Conservation (phyloP, 306 rosid species). For the Glycyrrhiza uralensis region DNA sequence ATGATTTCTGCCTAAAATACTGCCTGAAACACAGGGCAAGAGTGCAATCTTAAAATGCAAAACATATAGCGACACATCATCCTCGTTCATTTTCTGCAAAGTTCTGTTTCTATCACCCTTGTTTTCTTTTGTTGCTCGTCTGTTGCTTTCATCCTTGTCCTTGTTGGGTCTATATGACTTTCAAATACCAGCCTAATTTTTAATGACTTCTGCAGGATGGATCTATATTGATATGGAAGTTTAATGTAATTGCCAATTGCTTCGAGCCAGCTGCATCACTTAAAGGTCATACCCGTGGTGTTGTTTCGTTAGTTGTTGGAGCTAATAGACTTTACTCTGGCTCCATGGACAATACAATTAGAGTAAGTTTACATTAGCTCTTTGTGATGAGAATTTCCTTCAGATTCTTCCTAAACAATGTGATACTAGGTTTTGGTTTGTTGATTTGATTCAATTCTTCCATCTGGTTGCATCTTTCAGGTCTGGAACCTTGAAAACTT, state of each 20-base stretch:
- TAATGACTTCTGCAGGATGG: conserved; percentile 65
- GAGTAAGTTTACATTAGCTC: conserved; percentile 43
- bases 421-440: neutral
- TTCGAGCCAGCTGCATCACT: conserved; percentile 92
- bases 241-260: conserved; percentile 64
- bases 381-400: neutral
- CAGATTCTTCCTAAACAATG: neutral
- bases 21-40: no score
- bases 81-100: no score
- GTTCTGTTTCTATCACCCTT: no score
- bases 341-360: conserved; percentile 89
- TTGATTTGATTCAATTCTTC: neutral
- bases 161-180: neutral
- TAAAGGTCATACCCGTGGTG: conserved; percentile 69
- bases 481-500: conserved; percentile 91
- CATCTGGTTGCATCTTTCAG: conserved; percentile 43
- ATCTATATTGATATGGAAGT: conserved; percentile 85
- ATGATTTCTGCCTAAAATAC: no score
- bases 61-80: no score
- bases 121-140: neutral
- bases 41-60: no score
- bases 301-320: conserved; percentile 92
- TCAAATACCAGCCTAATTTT: neutral
- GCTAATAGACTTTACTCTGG: conserved; percentile 96
- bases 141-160: neutral